These are phyloP conservation scores for Vanrija pseudolonga DNA, from an alignment of 1,284 basidiomycete species.

Conservation along the genomic window DNA sequence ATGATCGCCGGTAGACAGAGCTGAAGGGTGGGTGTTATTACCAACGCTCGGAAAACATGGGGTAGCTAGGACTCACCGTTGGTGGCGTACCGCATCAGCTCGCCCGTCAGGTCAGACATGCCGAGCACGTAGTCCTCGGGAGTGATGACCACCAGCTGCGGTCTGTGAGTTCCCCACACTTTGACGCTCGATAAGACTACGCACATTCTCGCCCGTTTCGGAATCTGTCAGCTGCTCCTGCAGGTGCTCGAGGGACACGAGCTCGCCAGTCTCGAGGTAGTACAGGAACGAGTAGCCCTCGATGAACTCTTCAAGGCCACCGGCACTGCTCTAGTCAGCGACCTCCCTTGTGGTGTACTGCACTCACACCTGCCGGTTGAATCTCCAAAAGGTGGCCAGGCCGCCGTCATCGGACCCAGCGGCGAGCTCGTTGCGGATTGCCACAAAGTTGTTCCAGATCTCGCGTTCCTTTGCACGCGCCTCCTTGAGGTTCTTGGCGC, in stretches of 20 bases:
- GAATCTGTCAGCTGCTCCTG: constrained; percentile 60
- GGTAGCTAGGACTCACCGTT: constrained; percentile 42
- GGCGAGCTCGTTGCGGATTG: constrained; percentile 62
- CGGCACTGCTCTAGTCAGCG: constrained; percentile 30
- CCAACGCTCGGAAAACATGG: constrained; percentile 3
- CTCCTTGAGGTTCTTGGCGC: constrained; percentile 48
- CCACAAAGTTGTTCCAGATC: constrained; percentile 63
- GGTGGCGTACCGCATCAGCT: constrained; percentile 92
- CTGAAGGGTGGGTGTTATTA: constrained; percentile 13
- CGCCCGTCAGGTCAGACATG: constrained; percentile 88
- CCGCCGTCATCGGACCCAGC: constrained; percentile 48
- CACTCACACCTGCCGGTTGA: constrained; percentile 69
- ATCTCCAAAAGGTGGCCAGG: constrained; percentile 64
- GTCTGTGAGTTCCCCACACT: neutral
- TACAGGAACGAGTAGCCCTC: constrained; percentile 87
- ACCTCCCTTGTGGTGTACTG: neutral
- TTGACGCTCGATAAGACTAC: neutral
- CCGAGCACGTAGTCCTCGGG: constrained; percentile 86
- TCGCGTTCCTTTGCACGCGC: constrained; percentile 67
- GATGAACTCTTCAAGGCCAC: constrained; percentile 81
- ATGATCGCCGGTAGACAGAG: constrained; percentile 64
- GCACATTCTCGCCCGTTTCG: constrained; percentile 13
- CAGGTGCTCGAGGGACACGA: constrained; percentile 69
- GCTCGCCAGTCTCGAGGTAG: constrained; percentile 68
- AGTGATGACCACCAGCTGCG: constrained; percentile 60